A percentile compares a stretch with the other conserved stretches of the same genome.
Evolutionary conservation across 202 grass and related monocot species (phyloP).

Genomic region (Musa balbisiana): DNA sequence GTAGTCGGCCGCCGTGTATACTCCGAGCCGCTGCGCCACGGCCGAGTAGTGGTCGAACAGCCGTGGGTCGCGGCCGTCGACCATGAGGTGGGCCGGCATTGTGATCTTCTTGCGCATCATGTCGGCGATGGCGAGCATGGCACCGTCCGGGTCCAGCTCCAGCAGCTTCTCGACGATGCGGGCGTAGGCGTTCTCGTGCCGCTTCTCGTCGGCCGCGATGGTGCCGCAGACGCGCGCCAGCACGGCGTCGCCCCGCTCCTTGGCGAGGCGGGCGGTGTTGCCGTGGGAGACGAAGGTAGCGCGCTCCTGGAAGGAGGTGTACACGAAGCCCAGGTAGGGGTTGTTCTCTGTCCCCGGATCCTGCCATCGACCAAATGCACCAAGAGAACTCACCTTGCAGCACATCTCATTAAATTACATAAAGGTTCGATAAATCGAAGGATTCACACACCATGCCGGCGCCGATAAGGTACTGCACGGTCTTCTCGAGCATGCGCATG

Average conservation of each 20-base stretch:
- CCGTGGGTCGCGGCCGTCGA: slow-evolving; percentile 44
- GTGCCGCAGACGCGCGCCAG: slow-evolving; percentile 53
- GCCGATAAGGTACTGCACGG: slow-evolving; percentile 79
- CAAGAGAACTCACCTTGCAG: no score
- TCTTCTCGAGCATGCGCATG: slow-evolving; percentile 75
- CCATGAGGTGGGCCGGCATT: slow-evolving; percentile 78
- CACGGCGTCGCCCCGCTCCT: slow-evolving; percentile 42
- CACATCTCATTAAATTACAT: background rate
- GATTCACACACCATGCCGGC: slow-evolving; percentile 52
- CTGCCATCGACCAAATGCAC: slow-evolving; percentile 9
- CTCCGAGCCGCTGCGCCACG: slow-evolving; percentile 45
- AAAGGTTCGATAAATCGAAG: background rate
- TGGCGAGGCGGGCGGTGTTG: slow-evolving; percentile 57
- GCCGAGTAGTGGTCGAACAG: slow-evolving; percentile 61
- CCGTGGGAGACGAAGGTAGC: slow-evolving; percentile 69
- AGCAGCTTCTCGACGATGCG: slow-evolving; percentile 72
- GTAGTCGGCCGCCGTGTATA: slow-evolving; percentile 18
- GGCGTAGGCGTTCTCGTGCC: slow-evolving; percentile 63
- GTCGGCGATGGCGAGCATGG: slow-evolving; percentile 54
- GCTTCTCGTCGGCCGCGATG: slow-evolving; percentile 81
- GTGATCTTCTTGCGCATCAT: slow-evolving; percentile 80
- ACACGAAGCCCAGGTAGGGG: slow-evolving; percentile 74
- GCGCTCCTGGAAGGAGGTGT: slow-evolving; percentile 86
- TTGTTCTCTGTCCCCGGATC: slow-evolving; percentile 84
- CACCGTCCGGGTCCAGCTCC: slow-evolving; percentile 47